Evolutionary conservation across 495 filamentous ascomycete species (phyloP).

Genomic region (Aspergillus leporis): DNA sequence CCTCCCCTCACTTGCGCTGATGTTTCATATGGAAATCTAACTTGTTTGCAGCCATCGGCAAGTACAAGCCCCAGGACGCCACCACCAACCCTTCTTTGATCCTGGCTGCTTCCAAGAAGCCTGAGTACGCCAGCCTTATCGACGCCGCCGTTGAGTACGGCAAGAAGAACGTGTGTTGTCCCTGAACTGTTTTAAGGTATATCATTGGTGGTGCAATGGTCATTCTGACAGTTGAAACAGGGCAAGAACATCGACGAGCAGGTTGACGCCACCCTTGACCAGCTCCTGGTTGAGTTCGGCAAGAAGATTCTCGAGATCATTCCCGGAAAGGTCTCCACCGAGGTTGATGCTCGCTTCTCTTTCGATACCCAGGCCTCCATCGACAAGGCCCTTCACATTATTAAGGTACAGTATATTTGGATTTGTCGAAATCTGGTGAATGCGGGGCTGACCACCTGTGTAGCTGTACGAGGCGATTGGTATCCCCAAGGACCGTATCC

Average conservation of each 20-base stretch:
- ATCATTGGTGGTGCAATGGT: conserved; percentile 3
- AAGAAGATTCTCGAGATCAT: conserved; percentile 96
- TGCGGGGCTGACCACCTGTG: conserved; percentile 17
- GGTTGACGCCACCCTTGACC: conserved; percentile 82
- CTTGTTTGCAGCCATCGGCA: conserved; percentile 72
- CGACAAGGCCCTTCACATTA: conserved; percentile 95
- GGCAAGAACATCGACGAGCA: conserved; percentile 66
- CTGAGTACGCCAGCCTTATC: conserved; percentile 91
- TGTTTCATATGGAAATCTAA: background rate
- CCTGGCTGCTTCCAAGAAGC: conserved; percentile 95
- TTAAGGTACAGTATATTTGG: conserved; percentile 64
- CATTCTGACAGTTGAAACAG: conserved; percentile 16
- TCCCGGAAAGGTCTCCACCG: conserved; percentile 96
- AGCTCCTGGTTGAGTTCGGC: conserved; percentile 96
- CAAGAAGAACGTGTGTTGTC: conserved; percentile 64
- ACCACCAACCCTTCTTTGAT: conserved; percentile 99
- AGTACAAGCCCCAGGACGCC: conserved; percentile 99
- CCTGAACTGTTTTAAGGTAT: background rate
- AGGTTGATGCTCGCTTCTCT: conserved; percentile 95
- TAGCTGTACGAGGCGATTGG: conserved; percentile 92
- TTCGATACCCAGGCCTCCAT: conserved; percentile 93
- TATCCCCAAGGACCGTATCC: conserved; percentile 86
- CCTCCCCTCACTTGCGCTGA: conserved; percentile 19
- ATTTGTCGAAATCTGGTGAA: background rate
- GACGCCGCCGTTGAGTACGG: conserved; percentile 84